Conservation (phyloP, 2,329 filamentous ascomycete species). For the Amauroascus niger region DNA sequence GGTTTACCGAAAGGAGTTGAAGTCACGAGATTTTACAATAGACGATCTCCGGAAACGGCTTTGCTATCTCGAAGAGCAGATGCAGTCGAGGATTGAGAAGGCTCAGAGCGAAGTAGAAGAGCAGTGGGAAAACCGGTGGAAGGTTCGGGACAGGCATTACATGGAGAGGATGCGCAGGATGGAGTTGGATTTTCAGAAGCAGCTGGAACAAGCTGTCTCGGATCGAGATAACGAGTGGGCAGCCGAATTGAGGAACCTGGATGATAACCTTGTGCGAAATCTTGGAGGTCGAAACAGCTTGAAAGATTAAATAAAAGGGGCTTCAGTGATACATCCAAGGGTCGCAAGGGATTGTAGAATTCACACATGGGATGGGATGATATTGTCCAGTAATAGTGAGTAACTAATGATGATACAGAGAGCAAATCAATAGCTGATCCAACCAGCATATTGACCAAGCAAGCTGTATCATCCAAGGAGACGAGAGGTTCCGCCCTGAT, state of each 20-base stretch:
- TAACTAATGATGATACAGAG: too few relatives aligned
- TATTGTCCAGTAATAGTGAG: too few relatives aligned
- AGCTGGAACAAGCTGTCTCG: constrained; percentile 18
- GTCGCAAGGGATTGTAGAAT: too few relatives aligned
- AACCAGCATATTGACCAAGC: too few relatives aligned
- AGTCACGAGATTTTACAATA: constrained; percentile 23
- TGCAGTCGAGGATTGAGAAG: constrained; percentile 23
- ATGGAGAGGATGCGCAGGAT: constrained; percentile 22
- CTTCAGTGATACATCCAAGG: too few relatives aligned
- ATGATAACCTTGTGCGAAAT: constrained; percentile 13
- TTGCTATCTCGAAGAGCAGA: constrained; percentile 19
- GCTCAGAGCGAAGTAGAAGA: constrained; percentile 29
- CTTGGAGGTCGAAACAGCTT: constrained; percentile 9
- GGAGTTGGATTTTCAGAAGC: constrained; percentile 18
- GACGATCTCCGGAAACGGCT: constrained; percentile 24
- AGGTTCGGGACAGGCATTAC: constrained; percentile 24
- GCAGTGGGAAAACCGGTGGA: constrained; percentile 29
- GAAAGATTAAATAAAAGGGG: not conserved
- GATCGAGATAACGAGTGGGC: constrained; percentile 20
- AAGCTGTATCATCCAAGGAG: too few relatives aligned
- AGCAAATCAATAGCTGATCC: too few relatives aligned
- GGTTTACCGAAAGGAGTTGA: constrained; percentile 25
- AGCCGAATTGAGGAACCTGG: constrained; percentile 15
- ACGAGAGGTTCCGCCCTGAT: too few relatives aligned
- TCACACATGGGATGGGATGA: too few relatives aligned